Evolutionary conservation across 2,329 filamentous ascomycete species (phyloP), one percentile per base, ranked within the genome.

Genomic region (Sclerotinia minor): DNA sequence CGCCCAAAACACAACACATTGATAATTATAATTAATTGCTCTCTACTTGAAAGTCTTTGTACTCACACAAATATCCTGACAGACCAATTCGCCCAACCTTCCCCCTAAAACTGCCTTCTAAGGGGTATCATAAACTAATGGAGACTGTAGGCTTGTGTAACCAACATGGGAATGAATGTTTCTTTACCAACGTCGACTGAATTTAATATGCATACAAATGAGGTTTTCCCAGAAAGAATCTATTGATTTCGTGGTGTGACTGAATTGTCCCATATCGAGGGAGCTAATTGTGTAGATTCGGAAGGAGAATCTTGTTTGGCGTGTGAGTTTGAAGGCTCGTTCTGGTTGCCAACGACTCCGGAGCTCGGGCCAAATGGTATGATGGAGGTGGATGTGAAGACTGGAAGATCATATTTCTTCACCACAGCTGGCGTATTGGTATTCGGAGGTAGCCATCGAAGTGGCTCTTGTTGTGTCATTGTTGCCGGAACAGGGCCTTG

Each of bases 361-460:
- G 38, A 50, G 5, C 17, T 63, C 1, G 59, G 13, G 15, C 69
- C 74, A 57, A 78, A 78, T 2, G 76, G 75, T 69, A 78, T 78
- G 13, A 70, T 68, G 21, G 73, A 71, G 1, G 72, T 76, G 38
- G 71, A 72, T 9, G 76, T 76, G 55, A 76, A 78, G 11, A 78
- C 74, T 7, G 76, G 76, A 32, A 78, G 58, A 9, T 75, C 72
- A 29, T 29, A 68, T 69, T 67, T 68, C 69, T 75, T 77, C 67
- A 72, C 73, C 5, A 70, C 71, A 8, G 68, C 60, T 2, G 73
- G 70, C 19, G 73, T 75, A 2, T 68, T 64, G 1, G 72, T 78
- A 67, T 83, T 84, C 5, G 84, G 83, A 19, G 83, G 82, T 32
- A 85, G 77, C 84, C 84, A 87, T 64, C 80, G 80, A 64, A 86